phyloP scores from a whole-genome alignment of 352 stramenopile species.

The Pythium folliculosum region DNA sequence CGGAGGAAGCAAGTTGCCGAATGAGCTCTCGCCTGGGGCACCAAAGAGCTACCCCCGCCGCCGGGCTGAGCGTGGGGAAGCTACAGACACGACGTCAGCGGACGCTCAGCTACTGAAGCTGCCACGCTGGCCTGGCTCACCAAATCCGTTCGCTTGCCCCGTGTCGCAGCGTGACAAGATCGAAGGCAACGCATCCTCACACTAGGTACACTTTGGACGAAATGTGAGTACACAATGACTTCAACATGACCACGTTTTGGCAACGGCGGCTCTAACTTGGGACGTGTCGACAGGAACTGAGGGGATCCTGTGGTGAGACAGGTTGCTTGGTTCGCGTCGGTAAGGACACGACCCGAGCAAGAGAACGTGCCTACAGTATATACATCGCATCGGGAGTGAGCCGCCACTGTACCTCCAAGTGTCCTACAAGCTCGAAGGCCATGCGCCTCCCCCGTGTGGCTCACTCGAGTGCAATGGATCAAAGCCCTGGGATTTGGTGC shows the following conservation, averaged over 20 bases:
- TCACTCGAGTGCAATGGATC: too few species aligned
- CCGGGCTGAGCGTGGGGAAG: background rate
- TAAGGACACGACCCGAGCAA: background rate
- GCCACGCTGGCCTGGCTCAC: background rate
- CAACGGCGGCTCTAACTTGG: background rate
- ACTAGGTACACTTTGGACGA: background rate
- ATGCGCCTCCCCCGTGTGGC: too few species aligned
- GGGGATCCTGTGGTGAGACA: background rate
- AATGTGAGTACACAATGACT: background rate
- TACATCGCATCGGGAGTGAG: too few species aligned
- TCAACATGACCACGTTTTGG: background rate
- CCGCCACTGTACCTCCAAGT: too few species aligned
- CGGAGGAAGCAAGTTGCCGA: background rate
- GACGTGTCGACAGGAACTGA: background rate
- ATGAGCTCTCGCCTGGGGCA: background rate
- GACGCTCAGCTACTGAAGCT: background rate
- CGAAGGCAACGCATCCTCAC: background rate
- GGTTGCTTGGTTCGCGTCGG: background rate
- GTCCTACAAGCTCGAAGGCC: too few species aligned
- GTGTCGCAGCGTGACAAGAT: background rate
- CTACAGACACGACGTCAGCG: background rate
- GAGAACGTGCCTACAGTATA: background rate
- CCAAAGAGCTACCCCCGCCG: background rate
- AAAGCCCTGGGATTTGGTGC: too few species aligned
- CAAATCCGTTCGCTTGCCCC: background rate